Base-by-base conservation (phyloP, 352 stramenopile species). In the Pythium grandisporangium region DNA sequence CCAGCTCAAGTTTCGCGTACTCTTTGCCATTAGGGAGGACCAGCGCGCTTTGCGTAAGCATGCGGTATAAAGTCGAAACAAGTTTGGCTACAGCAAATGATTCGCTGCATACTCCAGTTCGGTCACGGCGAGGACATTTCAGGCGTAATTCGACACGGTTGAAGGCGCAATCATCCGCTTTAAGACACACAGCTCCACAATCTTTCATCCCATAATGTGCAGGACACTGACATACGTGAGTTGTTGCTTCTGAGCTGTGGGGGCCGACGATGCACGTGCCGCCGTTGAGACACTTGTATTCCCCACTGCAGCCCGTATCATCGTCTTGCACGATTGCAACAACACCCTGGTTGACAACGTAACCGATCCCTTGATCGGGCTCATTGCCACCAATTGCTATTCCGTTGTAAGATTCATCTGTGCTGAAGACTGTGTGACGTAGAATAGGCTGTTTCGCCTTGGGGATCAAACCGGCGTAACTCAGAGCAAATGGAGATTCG, bases 221-320 rank as follows among this genome's bases (percentile, higher is more conserved):
- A 0, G 62, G 58, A 30, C 74, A 88, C 25, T 45, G 53, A 27
- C 69, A 84, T 7, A 70, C 41, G 20, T 37, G 51, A 19, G 35
- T 39, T 6, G 41, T 45, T 27, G 30, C 6, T 22, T 19, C 19
- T 2, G 21, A 42, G 4, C 43, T 43, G 30, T 62, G 54, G 8
- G 42, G 53, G 25, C 41, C 21, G 44, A 67, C 67, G 3, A 65
- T 34, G 41, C 74, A 88, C 2, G 40, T 30, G 11, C 73, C 71
- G 13, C 35, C 41, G 30, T 82, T 80, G 22, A 61, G 23, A 21
- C 74, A 88, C 11, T 55, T 33, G 36, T 82, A 88, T 43, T 88
- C 74, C 11, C 51, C 59, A 14, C 40, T 36, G 41, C 74, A 88
- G 10, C 74, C 74, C 23, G 74, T 88, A 46, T 88, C 74, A 26